phyloP scores from a whole-genome alignment of 441 rosid species.

The Aleurites moluccanus region DNA sequence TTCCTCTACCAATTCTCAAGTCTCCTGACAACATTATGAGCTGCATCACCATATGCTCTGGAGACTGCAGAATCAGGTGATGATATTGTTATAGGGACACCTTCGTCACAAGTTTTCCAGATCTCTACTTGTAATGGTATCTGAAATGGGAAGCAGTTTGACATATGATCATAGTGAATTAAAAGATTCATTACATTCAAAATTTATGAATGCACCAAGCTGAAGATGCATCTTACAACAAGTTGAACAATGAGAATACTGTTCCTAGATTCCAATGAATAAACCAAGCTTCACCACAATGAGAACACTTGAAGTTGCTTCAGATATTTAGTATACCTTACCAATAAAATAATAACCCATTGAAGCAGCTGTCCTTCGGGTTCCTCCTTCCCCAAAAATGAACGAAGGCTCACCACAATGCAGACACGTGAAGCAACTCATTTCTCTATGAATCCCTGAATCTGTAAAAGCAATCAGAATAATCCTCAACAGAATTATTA shows the following conservation, averaged over 20 bases:
- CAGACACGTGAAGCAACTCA: conserved; percentile 92
- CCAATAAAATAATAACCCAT: conserved; percentile 75
- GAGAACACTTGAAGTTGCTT: neutral
- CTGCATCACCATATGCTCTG: conserved; percentile 61
- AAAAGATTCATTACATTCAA: neutral
- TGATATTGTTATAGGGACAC: conserved; percentile 68
- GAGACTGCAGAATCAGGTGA: conserved; percentile 72
- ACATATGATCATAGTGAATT: neutral
- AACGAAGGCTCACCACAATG: conserved; percentile 76
- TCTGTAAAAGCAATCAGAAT: conserved; percentile 40
- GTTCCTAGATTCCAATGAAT: neutral
- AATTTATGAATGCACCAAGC: neutral
- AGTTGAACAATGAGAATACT: too few relatives aligned
- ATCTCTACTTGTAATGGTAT: conserved; percentile 78
- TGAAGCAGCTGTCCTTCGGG: conserved; percentile 54
- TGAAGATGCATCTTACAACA: neutral
- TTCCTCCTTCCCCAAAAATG: conserved; percentile 88
- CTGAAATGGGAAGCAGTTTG: conserved; percentile 36
- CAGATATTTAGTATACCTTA: conserved; percentile 52
- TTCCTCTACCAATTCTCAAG: conserved; percentile 51
- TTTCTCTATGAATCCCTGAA: conserved; percentile 90
- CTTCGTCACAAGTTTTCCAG: conserved; percentile 74
- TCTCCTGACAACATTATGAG: conserved; percentile 53
- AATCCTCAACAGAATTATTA: conserved; percentile 8
- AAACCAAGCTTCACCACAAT: neutral